Base-by-base conservation (phyloP, 2,329 filamentous ascomycete genomes). In the Aspergillus tanneri region DNA sequence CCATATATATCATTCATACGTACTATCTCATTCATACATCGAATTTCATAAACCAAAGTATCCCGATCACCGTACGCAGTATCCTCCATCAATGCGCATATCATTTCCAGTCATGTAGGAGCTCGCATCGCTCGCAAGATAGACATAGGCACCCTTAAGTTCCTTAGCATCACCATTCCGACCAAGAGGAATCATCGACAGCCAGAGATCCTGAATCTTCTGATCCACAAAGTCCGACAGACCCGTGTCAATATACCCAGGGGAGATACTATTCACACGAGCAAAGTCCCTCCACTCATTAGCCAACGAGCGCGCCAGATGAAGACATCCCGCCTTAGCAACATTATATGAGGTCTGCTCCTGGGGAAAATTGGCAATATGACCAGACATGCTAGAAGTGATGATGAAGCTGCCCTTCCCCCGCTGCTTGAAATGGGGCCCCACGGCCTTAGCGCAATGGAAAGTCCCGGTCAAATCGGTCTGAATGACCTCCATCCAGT, bases 361-460 rank as follows among this genome's bases (percentile, higher is more conserved):
- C 68, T 86, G 83, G 22, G 83, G 76, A 63, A 67, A 78, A 60
- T 79, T 80, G 60, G 72, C 77, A 53, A 79, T 78, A 59, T 79
- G 77, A 10, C 77, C 77, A 4, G 72, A 76, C 76, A 80, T 86
- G 59, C 77, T 81, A n/a, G 83, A 77, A 30, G 84, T 87, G 67
- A 85, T 82, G 69, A 87, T 75, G 65, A 86, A 79, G 52, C 77
- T 81, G 41, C 84, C 84, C 9, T 74, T 83, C 59, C 81, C 80
- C 53, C 80, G 78, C 71, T 84, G 73, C 70, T 83, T 83, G 78
- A 85, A 86, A 72, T 93, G 86, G 46, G 85, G 80, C 25, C 90
- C 91, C n/a, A 89, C 88, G 16, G 89, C 89, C 75, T 92, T 88
- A 21, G 90, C 89, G 54, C 89, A 95, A 80, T 91, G 83, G 72